A percentile compares a stretch with the other conserved stretches of the same genome.
phyloP scores from a whole-genome alignment of 768 basidiomycete species.

The Leccinum barrowsii region DNA sequence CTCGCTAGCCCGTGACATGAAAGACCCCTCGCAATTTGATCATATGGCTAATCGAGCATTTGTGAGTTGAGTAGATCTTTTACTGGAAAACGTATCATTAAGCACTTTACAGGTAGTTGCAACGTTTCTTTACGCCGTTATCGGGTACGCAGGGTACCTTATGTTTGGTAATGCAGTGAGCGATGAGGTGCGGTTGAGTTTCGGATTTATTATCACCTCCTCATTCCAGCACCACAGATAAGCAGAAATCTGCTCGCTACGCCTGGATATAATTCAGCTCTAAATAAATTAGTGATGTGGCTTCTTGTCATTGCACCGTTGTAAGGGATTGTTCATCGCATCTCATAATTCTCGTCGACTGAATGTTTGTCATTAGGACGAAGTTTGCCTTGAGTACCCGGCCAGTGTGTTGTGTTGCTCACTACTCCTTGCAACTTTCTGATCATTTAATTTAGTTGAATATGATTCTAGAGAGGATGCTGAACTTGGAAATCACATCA shows the following conservation, averaged over 20 bases:
- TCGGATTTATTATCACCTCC: not conserved
- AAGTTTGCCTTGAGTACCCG: slow-evolving; percentile 86
- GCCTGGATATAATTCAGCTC: slow-evolving; percentile 61
- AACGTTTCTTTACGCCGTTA: slow-evolving; percentile 58
- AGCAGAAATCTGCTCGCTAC: slow-evolving; percentile 77
- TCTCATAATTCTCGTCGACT: slow-evolving; percentile 8
- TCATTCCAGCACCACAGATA: slow-evolving; percentile 45
- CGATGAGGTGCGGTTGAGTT: slow-evolving; percentile 61
- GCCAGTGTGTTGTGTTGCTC: slow-evolving; percentile 49
- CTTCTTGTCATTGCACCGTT: slow-evolving; percentile 78
- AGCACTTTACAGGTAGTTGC: slow-evolving; percentile 47
- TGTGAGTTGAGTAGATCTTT: slow-evolving; percentile 40
- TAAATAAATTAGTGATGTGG: slow-evolving; percentile 80
- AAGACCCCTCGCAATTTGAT: slow-evolving; percentile 74
- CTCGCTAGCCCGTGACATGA: slow-evolving; percentile 87
- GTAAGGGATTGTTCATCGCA: slow-evolving; percentile 36
- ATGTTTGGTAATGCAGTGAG: slow-evolving; percentile 85
- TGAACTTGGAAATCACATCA: slow-evolving; percentile 54
- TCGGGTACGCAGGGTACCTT: slow-evolving; percentile 80
- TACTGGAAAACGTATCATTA: not conserved
- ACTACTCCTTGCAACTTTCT: not conserved
- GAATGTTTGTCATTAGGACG: slow-evolving; percentile 43
- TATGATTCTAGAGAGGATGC: slow-evolving; percentile 72
- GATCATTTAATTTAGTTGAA: slow-evolving; percentile 52
- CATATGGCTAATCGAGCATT: slow-evolving; percentile 85